Base-by-base conservation (phyloP, 1,284 basidiomycete species). In the Omphalotus olearius region DNA sequence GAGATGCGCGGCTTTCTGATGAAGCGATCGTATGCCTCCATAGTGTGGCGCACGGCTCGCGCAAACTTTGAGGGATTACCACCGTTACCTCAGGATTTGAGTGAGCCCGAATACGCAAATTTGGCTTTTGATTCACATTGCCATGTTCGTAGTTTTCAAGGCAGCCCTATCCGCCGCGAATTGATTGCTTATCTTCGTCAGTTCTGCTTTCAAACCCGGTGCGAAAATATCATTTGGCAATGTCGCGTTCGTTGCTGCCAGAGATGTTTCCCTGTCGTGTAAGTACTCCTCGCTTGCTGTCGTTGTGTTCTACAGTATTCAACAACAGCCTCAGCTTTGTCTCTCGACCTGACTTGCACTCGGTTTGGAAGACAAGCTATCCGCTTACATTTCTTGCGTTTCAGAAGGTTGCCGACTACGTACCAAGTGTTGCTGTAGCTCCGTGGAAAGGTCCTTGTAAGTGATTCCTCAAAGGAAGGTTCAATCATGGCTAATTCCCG, bases 1-100 rank as follows among this genome's bases (percentile, higher is more conserved):
- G 45, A 57, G 3, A 47, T 73, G 5, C 62, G 64, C 13, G 41
- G 36, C 6, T 57, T 66, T 10, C 56, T 70, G 18, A 50, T 66
- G 55, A 54, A 56, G 33, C 57, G 56, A 28, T 50, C 56, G 20
- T 53, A 62, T 35, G 51, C 42, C 13, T 56, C 45, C 18, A 3
- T 69, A n/a, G 40, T 52, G 10, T 70, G 68, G 68, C 46, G 53
- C 23, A 39, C 39, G n/a, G 49, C 53, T 28, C 39, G 49, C 20
- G 39, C 11, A 9, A 55, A 55, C 26, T 25, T 52, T 37, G 39
- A 23, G 18, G 46, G 43, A 17, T 37, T 55, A 39, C 53, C 53
- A 7, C 50, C 53, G 40, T 41, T 55, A 23, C 53, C 50, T 6
- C 37, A 14, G 13, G 53, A 55, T 44, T 46, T 51, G 17, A 37